Evolutionary conservation across 2,329 filamentous ascomycete genomes (phyloP), one percentile per base, ranked within the genome.

Genomic region (Fusarium austroafricanum): DNA sequence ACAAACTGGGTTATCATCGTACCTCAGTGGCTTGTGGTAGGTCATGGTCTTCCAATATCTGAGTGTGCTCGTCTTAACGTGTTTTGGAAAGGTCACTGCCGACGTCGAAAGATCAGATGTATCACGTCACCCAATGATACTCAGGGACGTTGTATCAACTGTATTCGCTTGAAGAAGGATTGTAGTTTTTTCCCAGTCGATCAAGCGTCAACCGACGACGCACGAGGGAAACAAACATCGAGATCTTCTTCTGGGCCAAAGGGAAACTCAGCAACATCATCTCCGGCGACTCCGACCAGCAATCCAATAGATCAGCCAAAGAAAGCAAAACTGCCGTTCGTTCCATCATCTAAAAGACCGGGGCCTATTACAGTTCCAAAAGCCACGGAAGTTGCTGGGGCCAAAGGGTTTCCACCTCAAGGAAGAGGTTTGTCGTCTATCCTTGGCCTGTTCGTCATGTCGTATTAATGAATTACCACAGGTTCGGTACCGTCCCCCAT

Each of bases 11-110:
- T 38, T 98, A 98, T 77, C 95, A 97, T 82, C 89, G 95, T 75
- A 97, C 94, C 35, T 96, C 94, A 43, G 93, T 97, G 73, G 96
- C 95, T 72, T 98, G 95, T 83, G 92, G 95, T 98, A 87, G 88
- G 94, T 89, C 37, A 18, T 5, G 3, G 17, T 58, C 40, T 37
- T 9, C 14, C 28, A 26, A 12, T 37, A 12, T n/a, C 10, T 21
- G 3, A 10, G 23, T 15, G 10, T 45, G 35, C 20, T 23, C 28
- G 20, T 42, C 39, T 60, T 67, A 59, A 62, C 55, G 45, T 26
- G 37, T 11, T 12, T 29, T 38, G 28, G 18, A 33, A 57, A 97
- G 95, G 91, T 56, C 93, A 97, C 77, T 98, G 95, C 78, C 92
- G 95, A 75, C 87, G 92, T 76, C 90, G 95, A 72, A 98, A 98